These are phyloP conservation scores for Bacterosira constricta DNA, from an alignment of 108 stramenopile species.

Conservation along the genomic window DNA sequence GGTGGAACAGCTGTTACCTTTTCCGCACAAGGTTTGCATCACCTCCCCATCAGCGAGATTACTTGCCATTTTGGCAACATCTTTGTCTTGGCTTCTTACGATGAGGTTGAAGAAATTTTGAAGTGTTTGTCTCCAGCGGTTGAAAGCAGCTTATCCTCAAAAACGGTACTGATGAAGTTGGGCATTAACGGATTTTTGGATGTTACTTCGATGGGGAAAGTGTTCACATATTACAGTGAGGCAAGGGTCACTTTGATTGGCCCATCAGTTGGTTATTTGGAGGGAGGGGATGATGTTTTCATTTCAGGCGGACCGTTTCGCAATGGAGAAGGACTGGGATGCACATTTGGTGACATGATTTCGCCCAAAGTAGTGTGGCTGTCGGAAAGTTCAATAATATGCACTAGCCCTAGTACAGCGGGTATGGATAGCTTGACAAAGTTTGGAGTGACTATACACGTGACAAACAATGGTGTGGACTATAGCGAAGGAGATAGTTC, in stretches of 20 bases:
- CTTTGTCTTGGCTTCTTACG: slow-evolving; percentile 2
- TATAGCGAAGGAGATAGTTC: slow-evolving; percentile 17
- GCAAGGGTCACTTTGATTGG: slow-evolving; percentile 3
- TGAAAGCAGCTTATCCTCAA: background rate
- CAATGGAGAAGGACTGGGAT: slow-evolving; percentile 11
- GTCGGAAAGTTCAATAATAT: slow-evolving; percentile 20
- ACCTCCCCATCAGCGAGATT: slow-evolving; percentile 7
- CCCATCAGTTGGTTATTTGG: slow-evolving; percentile 36
- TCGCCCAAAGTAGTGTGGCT: slow-evolving; percentile 21
- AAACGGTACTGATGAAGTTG: slow-evolving; percentile 23
- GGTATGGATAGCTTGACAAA: background rate
- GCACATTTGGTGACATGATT: slow-evolving; percentile 31
- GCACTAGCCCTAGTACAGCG: slow-evolving; percentile 11
- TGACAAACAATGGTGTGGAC: slow-evolving; percentile 55
- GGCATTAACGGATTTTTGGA: slow-evolving; percentile 20
- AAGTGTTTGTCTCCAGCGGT: slow-evolving; percentile 23
- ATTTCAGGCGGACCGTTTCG: slow-evolving; percentile 32
- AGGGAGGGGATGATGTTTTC: slow-evolving; percentile 36
- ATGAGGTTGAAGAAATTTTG: slow-evolving; percentile 4
- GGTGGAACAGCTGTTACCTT: slow-evolving; percentile 36
- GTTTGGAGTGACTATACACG: slow-evolving; percentile 8
- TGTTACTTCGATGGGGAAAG: slow-evolving; percentile 18
- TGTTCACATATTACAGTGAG: slow-evolving; percentile 34
- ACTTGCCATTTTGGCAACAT: slow-evolving; percentile 33
- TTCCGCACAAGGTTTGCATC: background rate